Conservation (phyloP, 306 rosid species). For the Pachyrhizus erosus region DNA sequence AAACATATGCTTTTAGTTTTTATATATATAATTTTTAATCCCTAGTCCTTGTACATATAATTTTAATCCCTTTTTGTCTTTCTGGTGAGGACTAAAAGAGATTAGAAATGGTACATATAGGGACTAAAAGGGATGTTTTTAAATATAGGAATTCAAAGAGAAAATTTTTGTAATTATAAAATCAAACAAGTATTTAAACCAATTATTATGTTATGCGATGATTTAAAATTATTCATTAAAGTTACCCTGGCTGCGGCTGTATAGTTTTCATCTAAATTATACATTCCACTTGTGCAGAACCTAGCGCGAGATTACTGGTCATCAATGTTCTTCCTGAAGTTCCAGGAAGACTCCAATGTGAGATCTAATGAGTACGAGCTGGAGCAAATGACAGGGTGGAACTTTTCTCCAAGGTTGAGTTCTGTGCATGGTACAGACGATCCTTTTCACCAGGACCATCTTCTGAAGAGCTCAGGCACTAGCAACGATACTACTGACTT, state of each 20-base stretch:
- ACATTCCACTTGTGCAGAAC: constrained; percentile 57
- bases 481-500: constrained; percentile 49
- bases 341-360: constrained; percentile 72
- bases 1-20: no score
- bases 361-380: constrained; percentile 64
- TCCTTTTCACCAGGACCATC: constrained; percentile 84
- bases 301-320: constrained; percentile 91
- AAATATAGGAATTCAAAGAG: no score
- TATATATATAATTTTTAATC: no score
- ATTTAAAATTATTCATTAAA: neutral
- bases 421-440: constrained; percentile 81
- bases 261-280: constrained; percentile 23
- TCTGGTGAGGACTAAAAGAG: no score
- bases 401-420: constrained; percentile 87
- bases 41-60: no score
- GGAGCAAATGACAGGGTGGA: constrained; percentile 76
- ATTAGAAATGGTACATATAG: no score
- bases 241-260: neutral
- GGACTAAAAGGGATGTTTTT: no score
- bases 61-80: no score
- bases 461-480: constrained; percentile 55
- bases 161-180: no score
- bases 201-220: neutral
- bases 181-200: no score
- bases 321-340: constrained; percentile 80